Base-by-base conservation (phyloP, 2,329 filamentous ascomycete species). In the Pseudocercospora ulei region DNA sequence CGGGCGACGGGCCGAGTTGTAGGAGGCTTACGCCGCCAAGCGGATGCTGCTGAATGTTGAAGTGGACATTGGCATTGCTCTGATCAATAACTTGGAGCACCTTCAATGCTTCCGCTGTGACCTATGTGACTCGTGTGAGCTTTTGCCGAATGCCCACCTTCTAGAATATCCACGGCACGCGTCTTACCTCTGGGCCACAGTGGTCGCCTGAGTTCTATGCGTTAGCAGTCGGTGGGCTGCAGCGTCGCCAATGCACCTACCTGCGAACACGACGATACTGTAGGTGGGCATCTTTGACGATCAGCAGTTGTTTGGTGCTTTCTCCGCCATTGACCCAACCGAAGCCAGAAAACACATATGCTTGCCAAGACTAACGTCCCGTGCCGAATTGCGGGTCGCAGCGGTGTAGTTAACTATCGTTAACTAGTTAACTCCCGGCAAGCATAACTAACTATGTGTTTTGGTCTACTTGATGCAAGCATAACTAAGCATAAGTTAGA, bases 1-100 rank as follows among this genome's bases (percentile, higher is more conserved):
- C 36, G 41, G 11, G n/a, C n/a, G 18, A 5, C 18, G 29, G 9
- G 16, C 13, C 14, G 18, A 29, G 35, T 31, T 5, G 34, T 18
- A 34, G 51, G 29, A 50, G 25, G 75, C 83, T 69, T 75, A 93
- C 88, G 57, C 90, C 88, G 56, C 90, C 87, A 42, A 98, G 75
- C 41, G 92, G 72, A 61, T 95, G 85, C 40, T 94, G 77, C 60
- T 94, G 75, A 55, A 95, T 80, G 61, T 90, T 85, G 69, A 96
- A 94, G 56, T 80, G 80, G 61, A 81, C 72, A 50, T 78, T 74
- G 40, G 78, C 72, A 58, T 76, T 78, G 52, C 70, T 66, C 54
- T 78, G 73, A 67, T 93, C 82, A 43, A 96, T 69, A 3, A 80
- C 72, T 60, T 80, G 81, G 58, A 96, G 73, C 51, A 90, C 68